phyloP scores from a whole-genome alignment of 140 eudicot genomes.

The Flaveria floridana region DNA sequence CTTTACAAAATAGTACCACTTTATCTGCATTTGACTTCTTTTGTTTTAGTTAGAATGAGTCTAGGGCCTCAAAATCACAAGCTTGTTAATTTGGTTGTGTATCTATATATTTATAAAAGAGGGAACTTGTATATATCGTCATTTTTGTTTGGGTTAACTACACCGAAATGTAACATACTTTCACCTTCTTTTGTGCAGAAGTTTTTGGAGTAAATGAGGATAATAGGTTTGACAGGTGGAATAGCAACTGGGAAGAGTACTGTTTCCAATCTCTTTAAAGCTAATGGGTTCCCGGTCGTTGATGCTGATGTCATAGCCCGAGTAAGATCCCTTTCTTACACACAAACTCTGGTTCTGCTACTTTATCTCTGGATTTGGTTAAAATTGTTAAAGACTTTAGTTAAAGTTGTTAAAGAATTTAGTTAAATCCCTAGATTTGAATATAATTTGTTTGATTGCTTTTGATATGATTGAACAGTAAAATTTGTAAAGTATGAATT shows the following conservation, averaged over 20 bases:
- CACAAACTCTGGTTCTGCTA: not conserved
- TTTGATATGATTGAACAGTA: not conserved
- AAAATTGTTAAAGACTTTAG: not conserved
- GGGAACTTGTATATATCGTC: too few relatives aligned
- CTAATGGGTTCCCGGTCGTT: conserved; percentile 66
- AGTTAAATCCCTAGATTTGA: conserved; percentile 17
- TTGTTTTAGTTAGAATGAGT: too few relatives aligned
- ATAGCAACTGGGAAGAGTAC: conserved; percentile 68
- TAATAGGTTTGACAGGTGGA: conserved; percentile 74
- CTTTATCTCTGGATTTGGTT: not conserved
- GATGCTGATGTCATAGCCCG: conserved; percentile 90
- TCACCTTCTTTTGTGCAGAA: not conserved
- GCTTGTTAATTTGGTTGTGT: too few relatives aligned
- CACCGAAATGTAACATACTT: too few relatives aligned
- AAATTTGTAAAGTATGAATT: not conserved
- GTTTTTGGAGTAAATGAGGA: conserved; percentile 46
- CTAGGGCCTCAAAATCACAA: too few relatives aligned
- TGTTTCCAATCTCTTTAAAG: conserved; percentile 71
- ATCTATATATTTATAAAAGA: too few relatives aligned
- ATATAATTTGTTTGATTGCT: not conserved
- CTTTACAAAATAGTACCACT: too few relatives aligned
- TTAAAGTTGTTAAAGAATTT: not conserved
- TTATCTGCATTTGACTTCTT: too few relatives aligned
- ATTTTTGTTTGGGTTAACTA: too few relatives aligned
- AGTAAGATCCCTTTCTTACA: conserved; percentile 39